phyloP scores from a whole-genome alignment of 2,329 filamentous ascomycete species.

The Cercospora nicotianae region DNA sequence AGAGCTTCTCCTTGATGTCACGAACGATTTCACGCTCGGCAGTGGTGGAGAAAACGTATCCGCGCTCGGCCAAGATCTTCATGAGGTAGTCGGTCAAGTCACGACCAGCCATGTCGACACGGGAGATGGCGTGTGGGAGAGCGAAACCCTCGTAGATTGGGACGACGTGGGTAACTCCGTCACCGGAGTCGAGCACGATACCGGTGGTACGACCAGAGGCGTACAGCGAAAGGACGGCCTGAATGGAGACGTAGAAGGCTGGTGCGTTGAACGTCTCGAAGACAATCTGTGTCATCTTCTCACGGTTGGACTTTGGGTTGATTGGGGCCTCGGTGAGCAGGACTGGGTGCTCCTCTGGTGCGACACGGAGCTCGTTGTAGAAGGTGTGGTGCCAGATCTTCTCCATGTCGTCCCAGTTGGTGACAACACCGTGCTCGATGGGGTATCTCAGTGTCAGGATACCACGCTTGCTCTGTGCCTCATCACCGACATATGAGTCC shows the following conservation, averaged over 20 bases:
- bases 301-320: conserved; percentile 99
- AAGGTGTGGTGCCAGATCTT: conserved; percentile 99
- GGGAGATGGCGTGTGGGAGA: conserved; percentile 98
- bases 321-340: conserved; percentile 98
- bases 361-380: conserved; percentile 99
- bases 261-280: conserved; percentile 99
- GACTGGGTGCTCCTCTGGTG: conserved; percentile 99
- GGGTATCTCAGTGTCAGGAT: conserved; percentile 99
- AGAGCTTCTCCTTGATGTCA: conserved; percentile 99
- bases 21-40: conserved; percentile 99
- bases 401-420: conserved; percentile 99
- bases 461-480: conserved; percentile 99
- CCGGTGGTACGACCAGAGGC: conserved; percentile 99
- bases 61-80: conserved; percentile 99
- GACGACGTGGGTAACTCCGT: conserved; percentile 99
- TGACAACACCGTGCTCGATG: conserved; percentile 99
- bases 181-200: conserved; percentile 99
- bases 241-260: conserved; percentile 99
- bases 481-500: conserved; percentile 99
- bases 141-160: conserved; percentile 99
- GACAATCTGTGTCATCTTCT: conserved; percentile 99
- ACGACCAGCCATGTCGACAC: conserved; percentile 99
- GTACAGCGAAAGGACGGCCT: conserved; percentile 98
- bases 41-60: conserved; percentile 99
- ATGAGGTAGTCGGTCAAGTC: conserved; percentile 99